These are phyloP conservation scores for Calonectria fujianensis DNA, from an alignment of 2,329 filamentous ascomycete genomes.

Conservation along the genomic window DNA sequence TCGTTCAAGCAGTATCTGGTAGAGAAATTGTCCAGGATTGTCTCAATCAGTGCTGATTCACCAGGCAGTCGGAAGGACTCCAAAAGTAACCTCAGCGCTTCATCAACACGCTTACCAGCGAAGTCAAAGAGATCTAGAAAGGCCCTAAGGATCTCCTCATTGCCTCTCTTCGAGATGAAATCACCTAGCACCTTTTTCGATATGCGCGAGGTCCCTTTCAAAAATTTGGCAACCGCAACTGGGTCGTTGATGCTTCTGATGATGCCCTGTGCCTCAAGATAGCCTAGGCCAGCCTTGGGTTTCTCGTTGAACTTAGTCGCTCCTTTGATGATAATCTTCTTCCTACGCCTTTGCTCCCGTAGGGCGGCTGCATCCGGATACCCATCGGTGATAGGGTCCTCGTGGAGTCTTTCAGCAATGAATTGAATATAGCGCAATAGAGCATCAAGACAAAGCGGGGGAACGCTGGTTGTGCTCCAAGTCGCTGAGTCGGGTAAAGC, in stretches of 20 bases:
- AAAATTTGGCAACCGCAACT: slow-evolving; percentile 86
- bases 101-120: slow-evolving; percentile 88
- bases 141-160: slow-evolving; percentile 87
- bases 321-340: slow-evolving; percentile 92
- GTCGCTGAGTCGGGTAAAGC: slow-evolving; percentile 97
- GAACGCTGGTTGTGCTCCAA: slow-evolving; percentile 99
- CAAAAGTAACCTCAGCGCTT: slow-evolving; percentile 90
- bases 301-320: slow-evolving; percentile 96
- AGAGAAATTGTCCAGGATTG: slow-evolving; percentile 91
- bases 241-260: slow-evolving; percentile 86
- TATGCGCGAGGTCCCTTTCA: slow-evolving; percentile 90
- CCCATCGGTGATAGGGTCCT: slow-evolving; percentile 77
- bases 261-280: slow-evolving; percentile 88
- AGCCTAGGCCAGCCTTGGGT: slow-evolving; percentile 91
- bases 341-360: slow-evolving; percentile 83
- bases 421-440: slow-evolving; percentile 94
- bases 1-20: slow-evolving; percentile 86
- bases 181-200: slow-evolving; percentile 95
- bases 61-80: slow-evolving; percentile 95
- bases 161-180: slow-evolving; percentile 92
- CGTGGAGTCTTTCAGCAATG: slow-evolving; percentile 88
- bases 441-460: slow-evolving; percentile 94
- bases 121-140: slow-evolving; percentile 95
- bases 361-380: slow-evolving; percentile 80
- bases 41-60: slow-evolving; percentile 93